These are phyloP conservation scores for Leptographium flavum DNA, from an alignment of 2,329 filamentous ascomycete genomes.

Conservation along the genomic window DNA sequence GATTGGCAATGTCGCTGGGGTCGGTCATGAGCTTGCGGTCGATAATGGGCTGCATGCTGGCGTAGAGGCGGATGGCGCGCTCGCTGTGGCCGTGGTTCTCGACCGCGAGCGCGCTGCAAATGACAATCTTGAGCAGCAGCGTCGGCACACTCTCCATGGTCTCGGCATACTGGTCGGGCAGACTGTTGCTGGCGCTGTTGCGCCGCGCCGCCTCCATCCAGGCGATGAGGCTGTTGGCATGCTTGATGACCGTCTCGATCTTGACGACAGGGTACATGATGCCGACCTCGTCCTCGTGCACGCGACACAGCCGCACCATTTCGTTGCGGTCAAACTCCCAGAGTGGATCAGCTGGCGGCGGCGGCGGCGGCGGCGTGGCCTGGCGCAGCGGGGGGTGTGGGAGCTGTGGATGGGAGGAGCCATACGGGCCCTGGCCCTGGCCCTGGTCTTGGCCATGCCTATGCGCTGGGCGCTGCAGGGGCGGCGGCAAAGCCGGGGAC, in stretches of 20 bases:
- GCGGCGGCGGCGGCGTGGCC: no score
- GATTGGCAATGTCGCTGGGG: slow-evolving; percentile 27
- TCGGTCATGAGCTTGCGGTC: slow-evolving; percentile 51
- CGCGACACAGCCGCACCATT: slow-evolving; percentile 59
- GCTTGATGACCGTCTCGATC: slow-evolving; percentile 54
- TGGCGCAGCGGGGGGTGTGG: slow-evolving; percentile 7
- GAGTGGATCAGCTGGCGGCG: slow-evolving; percentile 51
- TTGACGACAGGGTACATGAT: slow-evolving; percentile 83
- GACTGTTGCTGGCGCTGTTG: slow-evolving; percentile 13
- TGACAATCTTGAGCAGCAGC: slow-evolving; percentile 65
- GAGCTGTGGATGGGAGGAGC: background rate
- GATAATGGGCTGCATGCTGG: slow-evolving; percentile 57
- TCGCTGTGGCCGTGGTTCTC: slow-evolving; percentile 70
- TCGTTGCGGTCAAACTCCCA: slow-evolving; percentile 68
- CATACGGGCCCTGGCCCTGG: no score
- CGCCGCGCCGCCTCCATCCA: slow-evolving; percentile 36
- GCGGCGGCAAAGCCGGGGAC: slow-evolving; percentile 18
- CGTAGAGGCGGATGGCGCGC: slow-evolving; percentile 57
- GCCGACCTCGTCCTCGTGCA: slow-evolving; percentile 83
- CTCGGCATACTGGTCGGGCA: slow-evolving; percentile 19
- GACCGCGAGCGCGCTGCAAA: slow-evolving; percentile 64
- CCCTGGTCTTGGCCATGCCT: background rate
- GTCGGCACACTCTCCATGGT: slow-evolving; percentile 27
- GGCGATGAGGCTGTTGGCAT: slow-evolving; percentile 54
- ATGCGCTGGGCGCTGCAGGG: slow-evolving; percentile 17